Conservation (phyloP, 768 basidiomycete genomes). For the Tylopilus rubrobrunneus region DNA sequence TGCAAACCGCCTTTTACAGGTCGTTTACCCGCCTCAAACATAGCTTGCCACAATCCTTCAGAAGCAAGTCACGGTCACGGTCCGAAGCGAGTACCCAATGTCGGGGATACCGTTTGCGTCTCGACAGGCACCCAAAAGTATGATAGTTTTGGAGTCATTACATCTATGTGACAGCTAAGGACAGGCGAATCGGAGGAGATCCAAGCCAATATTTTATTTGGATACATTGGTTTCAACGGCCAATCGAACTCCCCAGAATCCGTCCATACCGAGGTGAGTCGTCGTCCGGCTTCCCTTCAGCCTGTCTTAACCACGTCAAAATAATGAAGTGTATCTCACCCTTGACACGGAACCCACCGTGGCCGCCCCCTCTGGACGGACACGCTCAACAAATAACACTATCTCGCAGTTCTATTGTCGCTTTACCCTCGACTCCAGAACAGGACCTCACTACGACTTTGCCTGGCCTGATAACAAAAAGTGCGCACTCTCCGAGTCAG, state of each 20-base stretch:
- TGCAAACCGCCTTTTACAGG: constrained; percentile 27
- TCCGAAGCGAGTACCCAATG: constrained; percentile 9
- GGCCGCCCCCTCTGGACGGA: constrained; percentile 13
- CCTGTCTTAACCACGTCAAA: background rate
- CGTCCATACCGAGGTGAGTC: constrained; percentile 54
- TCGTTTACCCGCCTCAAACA: constrained; percentile 26
- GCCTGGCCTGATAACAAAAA: constrained; percentile 51
- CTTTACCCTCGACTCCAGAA: constrained; percentile 52
- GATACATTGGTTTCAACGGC: constrained; percentile 75
- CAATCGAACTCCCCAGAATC: constrained; percentile 55
- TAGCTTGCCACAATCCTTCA: constrained; percentile 14
- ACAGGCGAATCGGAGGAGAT: constrained; percentile 29
- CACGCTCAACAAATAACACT: constrained; percentile 15
- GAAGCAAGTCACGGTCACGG: constrained; percentile 10
- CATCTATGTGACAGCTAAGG: constrained; percentile 61
- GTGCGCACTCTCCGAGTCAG: constrained; percentile 31
- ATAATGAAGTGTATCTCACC: constrained; percentile 80
- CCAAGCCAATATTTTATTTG: constrained; percentile 46
- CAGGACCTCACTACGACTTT: constrained; percentile 61
- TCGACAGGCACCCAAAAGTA: constrained; percentile 39
- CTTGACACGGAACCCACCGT: constrained; percentile 35
- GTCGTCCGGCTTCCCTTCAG: constrained; percentile 2
- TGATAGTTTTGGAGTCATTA: constrained; percentile 67
- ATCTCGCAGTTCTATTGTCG: constrained; percentile 48
- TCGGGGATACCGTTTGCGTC: constrained; percentile 70